Evolutionary conservation across 2,329 filamentous ascomycete species (phyloP).

Genomic region (Alternaria ventricosa): DNA sequence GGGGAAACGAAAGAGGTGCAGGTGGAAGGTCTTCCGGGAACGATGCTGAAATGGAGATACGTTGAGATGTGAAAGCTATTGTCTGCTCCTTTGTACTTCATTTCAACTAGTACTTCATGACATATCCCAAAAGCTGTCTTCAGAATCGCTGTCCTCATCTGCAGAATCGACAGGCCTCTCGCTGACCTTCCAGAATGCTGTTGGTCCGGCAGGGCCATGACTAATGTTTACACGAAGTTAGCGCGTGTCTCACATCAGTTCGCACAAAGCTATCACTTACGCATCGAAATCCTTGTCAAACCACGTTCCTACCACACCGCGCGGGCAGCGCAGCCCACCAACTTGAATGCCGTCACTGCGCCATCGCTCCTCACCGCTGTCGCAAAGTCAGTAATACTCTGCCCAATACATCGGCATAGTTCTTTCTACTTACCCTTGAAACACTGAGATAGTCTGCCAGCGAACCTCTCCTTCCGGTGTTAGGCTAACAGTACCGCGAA

Average conservation of each 20-base stretch:
- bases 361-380: conserved; percentile 72
- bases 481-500: conserved; percentile 69
- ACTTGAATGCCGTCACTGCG: conserved; percentile 78
- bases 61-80: conserved; percentile 19
- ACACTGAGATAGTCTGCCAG: conserved; percentile 75
- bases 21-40: conserved; percentile 12
- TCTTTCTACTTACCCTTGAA: conserved; percentile 53
- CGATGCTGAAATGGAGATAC: conserved; percentile 27
- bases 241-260: rapidly evolving
- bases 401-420: neutral
- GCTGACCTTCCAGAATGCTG: conserved; percentile 77
- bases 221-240: neutral
- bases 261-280: rapidly evolving
- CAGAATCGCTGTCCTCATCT: conserved; percentile 13
- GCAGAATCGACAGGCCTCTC: conserved; percentile 46
- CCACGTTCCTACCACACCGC: conserved; percentile 77
- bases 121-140: neutral
- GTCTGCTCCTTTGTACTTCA: neutral
- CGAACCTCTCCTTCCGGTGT: conserved; percentile 74
- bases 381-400: conserved; percentile 30
- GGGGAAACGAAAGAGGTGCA: conserved; percentile 23
- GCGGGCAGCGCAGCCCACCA: conserved; percentile 68
- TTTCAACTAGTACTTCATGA: neutral
- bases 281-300: conserved; percentile 75
- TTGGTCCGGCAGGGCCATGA: conserved; percentile 75